Conservation (phyloP, 2,329 filamentous ascomycete species). For the Pestalotiopsis sp. region DNA sequence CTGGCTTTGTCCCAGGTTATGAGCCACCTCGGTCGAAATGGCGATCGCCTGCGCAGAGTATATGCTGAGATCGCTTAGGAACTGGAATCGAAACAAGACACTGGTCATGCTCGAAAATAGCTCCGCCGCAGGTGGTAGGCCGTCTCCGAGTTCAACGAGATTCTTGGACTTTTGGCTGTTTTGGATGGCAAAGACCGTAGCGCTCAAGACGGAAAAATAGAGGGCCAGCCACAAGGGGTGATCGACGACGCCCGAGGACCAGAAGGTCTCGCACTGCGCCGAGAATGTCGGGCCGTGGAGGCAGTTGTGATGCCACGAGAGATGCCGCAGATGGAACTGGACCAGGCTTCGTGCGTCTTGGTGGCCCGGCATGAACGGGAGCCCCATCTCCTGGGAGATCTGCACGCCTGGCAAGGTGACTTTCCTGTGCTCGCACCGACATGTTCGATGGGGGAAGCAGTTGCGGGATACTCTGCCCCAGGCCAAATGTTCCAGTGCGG, state of each 20-base stretch:
- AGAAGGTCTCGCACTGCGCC: neutral
- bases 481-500: neutral
- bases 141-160: neutral
- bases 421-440: neutral
- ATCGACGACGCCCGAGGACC: neutral
- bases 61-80: neutral
- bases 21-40: neutral
- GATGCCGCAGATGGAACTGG: conserved; percentile 3
- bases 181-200: conserved; percentile 5
- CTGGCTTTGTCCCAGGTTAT: conserved; percentile 5
- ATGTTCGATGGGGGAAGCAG: neutral
- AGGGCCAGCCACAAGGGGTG: conserved; percentile 3
- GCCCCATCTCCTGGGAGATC: neutral
- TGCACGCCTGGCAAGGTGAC: neutral
- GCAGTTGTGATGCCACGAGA: conserved; percentile 7
- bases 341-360: neutral
- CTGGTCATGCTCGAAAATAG: neutral
- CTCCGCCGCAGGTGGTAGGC: neutral
- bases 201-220: neutral
- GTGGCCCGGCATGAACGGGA: neutral
- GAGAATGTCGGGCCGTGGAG: conserved; percentile 3
- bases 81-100: neutral
- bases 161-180: conserved; percentile 5
- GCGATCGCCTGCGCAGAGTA: conserved; percentile 1
- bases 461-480: conserved; percentile 3